These are phyloP conservation scores for Inga laurina DNA, from an alignment of 306 rosid species.

Conservation along the genomic window DNA sequence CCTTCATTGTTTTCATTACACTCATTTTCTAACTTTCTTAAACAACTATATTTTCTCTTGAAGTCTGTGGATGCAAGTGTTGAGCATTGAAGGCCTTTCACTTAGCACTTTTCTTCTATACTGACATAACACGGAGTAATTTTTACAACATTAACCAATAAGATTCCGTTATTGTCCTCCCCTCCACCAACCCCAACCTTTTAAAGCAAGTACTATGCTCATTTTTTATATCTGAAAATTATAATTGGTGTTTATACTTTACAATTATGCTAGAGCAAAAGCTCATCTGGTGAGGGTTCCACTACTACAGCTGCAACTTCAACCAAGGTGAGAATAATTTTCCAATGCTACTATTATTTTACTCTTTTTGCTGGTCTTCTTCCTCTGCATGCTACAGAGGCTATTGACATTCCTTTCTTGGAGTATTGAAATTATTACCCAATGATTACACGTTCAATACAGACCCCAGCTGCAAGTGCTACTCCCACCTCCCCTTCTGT, in stretches of 20 bases:
- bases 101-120: background rate
- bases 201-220: background rate
- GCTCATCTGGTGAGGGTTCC: slow-evolving; percentile 57
- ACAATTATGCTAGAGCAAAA: slow-evolving; percentile 48
- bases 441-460: background rate
- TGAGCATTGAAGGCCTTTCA: background rate
- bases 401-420: background rate
- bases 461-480: slow-evolving; percentile 49
- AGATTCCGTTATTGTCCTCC: background rate
- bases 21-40: background rate
- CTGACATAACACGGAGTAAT: background rate
- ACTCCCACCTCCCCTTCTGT: slow-evolving; percentile 40
- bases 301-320: slow-evolving; percentile 50
- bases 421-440: background rate
- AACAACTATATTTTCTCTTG: background rate
- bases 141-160: background rate
- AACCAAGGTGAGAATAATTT: slow-evolving; percentile 48
- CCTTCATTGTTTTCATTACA: background rate
- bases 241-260: background rate
- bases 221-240: slow-evolving; percentile 11
- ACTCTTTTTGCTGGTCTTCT: background rate
- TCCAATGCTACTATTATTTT: background rate
- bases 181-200: background rate
- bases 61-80: background rate
- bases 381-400: background rate